phyloP scores from a whole-genome alignment of 768 basidiomycete species.

The Trametes gibbosa region DNA sequence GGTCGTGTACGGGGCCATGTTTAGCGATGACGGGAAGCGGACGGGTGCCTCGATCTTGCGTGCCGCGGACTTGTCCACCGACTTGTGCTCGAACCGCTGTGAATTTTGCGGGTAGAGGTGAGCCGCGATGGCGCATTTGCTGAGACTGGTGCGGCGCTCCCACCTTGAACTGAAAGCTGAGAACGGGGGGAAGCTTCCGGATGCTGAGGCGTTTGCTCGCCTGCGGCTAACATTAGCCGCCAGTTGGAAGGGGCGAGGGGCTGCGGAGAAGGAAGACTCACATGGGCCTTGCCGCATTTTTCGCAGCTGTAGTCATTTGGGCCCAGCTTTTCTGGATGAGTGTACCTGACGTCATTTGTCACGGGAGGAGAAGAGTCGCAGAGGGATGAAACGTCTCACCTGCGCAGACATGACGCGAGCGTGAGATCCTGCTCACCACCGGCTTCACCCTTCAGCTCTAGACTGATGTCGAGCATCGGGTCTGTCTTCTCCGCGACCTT shows the following conservation, averaged over 20 bases:
- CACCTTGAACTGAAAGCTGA: constrained; percentile 96
- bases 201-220: constrained; percentile 86
- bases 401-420: constrained; percentile 69
- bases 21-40: constrained; percentile 76
- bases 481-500: constrained; percentile 78
- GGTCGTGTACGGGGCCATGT: constrained; percentile 88
- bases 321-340: constrained; percentile 80
- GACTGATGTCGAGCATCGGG: constrained; percentile 86
- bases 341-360: constrained; percentile 53
- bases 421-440: constrained; percentile 57
- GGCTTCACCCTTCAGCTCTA: constrained; percentile 66
- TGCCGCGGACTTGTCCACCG: constrained; percentile 65
- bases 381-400: constrained; percentile 40
- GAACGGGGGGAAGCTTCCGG: constrained; percentile 79
- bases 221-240: constrained; percentile 25
- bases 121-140: background rate
- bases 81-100: constrained; percentile 91
- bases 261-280: constrained; percentile 31
- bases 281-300: constrained; percentile 73
- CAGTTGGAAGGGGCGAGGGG: background rate
- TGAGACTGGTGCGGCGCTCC: constrained; percentile 4
- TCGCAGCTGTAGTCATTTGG: constrained; percentile 81
- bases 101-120: background rate
- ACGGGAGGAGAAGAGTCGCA: background rate
- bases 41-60: constrained; percentile 85